Base-by-base conservation (phyloP, 208 protist species). In the Leishmania guyanensis region DNA sequence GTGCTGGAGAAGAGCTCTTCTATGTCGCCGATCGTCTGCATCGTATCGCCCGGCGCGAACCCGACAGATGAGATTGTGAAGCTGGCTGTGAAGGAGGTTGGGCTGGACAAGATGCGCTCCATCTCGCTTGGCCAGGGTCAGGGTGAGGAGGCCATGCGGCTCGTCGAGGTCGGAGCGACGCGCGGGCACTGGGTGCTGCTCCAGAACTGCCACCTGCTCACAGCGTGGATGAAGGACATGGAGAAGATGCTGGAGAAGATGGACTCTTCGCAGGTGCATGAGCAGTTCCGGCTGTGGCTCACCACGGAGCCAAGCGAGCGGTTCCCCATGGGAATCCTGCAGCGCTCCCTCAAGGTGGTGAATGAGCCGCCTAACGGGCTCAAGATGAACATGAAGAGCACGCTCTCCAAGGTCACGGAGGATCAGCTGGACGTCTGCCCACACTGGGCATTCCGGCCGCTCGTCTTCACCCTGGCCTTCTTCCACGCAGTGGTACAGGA, bases 401-500 rank as follows among this genome's bases (percentile, higher is more conserved):
- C 96, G 17, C 98, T 99, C 56, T 96, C 97, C 64, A 99, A 98
- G 87, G 96, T 99, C 26, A 98, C 92, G 6, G 98, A 99, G 76
- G 98, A 99, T 60, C 88, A 95, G 80, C 93, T 99, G 26, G 93
- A 96, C 48, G 76, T 79, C 16, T 99, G 99, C 89, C 91, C 92
- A 36, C 99, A 99, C 87, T 91, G 91, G 78, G 98, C 98, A 22
- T 99, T 99, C 92, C 91, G 95, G 17, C 97, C 99, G 17, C 94
- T 99, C 20, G 98, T 99, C 10, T 99, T 99, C 85, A 98, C 99
- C 43, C 93, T 99, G 36, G 88, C 98, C 53, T 99, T 99, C 89
- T 99, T 99, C 91, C 99, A 99, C 88, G 99, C 99, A 0, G 99
- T 99, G 17, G 97, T 99, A 71, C 99, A 99, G 90, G 99, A 99